phyloP scores from a whole-genome alignment of 257 asterid genomes.

The Salvia rosmarinus region DNA sequence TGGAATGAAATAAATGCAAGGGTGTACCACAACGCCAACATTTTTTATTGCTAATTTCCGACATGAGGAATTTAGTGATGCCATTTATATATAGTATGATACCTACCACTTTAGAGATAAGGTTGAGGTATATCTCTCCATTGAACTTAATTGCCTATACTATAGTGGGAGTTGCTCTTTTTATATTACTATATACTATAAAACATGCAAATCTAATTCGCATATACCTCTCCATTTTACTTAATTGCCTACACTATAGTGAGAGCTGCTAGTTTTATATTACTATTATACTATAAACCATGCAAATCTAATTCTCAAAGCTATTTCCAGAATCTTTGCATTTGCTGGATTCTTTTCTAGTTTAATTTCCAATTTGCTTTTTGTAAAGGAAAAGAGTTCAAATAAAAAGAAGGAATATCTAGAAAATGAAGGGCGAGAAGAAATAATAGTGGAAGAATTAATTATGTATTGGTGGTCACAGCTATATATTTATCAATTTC shows the following conservation, averaged over 20 bases:
- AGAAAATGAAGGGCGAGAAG: not conserved
- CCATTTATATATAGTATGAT: constrained; percentile 39
- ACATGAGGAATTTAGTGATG: constrained; percentile 51
- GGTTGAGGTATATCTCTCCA: constrained; percentile 43
- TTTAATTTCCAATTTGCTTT: constrained; percentile 10
- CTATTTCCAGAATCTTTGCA: constrained; percentile 36
- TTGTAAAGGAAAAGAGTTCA: not conserved
- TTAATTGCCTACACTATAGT: constrained; percentile 37
- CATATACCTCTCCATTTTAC: too few relatives aligned
- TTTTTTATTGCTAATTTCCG: constrained; percentile 44
- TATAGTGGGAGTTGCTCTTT: constrained; percentile 29
- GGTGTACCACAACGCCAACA: constrained; percentile 22
- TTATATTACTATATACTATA: constrained; percentile 1
- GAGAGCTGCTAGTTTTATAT: constrained; percentile 21
- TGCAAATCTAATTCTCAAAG: constrained; percentile 33
- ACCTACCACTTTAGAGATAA: constrained; percentile 43
- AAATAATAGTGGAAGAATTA: not conserved
- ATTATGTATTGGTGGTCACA: not conserved
- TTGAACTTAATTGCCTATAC: constrained; percentile 40
- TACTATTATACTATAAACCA: not conserved
- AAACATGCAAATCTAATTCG: constrained; percentile 32
- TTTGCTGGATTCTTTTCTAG: constrained; percentile 20
- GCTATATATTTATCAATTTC: not conserved
- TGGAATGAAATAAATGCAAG: constrained; percentile 26
- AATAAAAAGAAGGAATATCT: not conserved